These are phyloP conservation scores for Tolypocladium endophyticum DNA, from an alignment of 2,329 filamentous ascomycete genomes.

Conservation along the genomic window DNA sequence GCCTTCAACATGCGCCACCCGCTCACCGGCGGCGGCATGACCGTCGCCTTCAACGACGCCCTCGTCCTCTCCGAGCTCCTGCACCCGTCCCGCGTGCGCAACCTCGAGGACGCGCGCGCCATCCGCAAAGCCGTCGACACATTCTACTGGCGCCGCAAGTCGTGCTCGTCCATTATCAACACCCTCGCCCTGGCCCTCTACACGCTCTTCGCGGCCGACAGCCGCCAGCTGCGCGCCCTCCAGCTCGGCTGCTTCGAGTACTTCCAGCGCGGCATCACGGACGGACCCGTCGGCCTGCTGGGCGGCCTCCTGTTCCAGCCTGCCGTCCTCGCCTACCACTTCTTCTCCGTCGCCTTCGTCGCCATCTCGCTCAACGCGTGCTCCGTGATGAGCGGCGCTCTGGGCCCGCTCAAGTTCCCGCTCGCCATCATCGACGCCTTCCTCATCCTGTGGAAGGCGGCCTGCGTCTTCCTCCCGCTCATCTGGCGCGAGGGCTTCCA, in stretches of 20 bases:
- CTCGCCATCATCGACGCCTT: slow-evolving; percentile 54
- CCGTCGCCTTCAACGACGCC: slow-evolving; percentile 89
- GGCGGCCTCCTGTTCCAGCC: slow-evolving; percentile 73
- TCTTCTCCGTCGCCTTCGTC: slow-evolving; percentile 86
- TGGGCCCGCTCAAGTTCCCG: slow-evolving; percentile 38
- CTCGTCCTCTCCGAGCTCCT: slow-evolving; percentile 67
- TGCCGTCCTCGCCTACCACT: slow-evolving; percentile 74
- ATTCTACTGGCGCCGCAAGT: slow-evolving; percentile 85
- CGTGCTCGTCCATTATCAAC: slow-evolving; percentile 80
- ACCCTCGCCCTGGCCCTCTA: slow-evolving; percentile 96
- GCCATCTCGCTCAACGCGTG: slow-evolving; percentile 59
- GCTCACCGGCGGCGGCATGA: slow-evolving; percentile 95
- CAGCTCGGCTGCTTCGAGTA: slow-evolving; percentile 89
- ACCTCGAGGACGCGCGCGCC: slow-evolving; percentile 54
- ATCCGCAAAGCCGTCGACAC: slow-evolving; percentile 58
- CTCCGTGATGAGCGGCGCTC: slow-evolving; percentile 21
- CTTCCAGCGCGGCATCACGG: slow-evolving; percentile 66
- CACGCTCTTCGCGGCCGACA: slow-evolving; percentile 78
- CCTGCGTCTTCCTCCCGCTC: slow-evolving; percentile 72
- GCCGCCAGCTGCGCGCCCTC: slow-evolving; percentile 64
- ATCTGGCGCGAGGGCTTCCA: slow-evolving; percentile 53
- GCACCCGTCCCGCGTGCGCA: slow-evolving; percentile 54
- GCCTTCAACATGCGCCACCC: slow-evolving; percentile 99
- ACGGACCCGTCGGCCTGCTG: slow-evolving; percentile 72
- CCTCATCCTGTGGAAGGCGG: slow-evolving; percentile 69